phyloP scores from a whole-genome alignment of 1,284 basidiomycete species.

The Rugosomyces carneus region DNA sequence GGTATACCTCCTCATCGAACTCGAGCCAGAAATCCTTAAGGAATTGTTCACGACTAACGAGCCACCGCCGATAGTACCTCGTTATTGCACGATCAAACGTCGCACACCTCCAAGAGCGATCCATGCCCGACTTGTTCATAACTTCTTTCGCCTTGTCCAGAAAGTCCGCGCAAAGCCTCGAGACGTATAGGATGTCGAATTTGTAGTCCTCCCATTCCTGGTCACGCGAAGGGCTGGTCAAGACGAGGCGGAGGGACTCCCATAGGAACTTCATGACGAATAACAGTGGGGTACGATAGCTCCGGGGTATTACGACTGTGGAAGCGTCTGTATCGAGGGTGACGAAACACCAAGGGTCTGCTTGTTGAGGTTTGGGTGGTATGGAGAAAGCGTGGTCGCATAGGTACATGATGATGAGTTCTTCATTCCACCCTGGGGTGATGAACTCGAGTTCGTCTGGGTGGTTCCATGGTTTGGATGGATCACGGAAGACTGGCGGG shows the following conservation, averaged over 20 bases:
- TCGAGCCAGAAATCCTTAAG: conserved; percentile 33
- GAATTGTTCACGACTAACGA: conserved; percentile 32
- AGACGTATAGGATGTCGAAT: conserved; percentile 36
- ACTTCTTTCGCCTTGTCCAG: conserved; percentile 27
- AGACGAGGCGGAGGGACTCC: conserved; percentile 30
- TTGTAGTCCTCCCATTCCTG: conserved; percentile 34
- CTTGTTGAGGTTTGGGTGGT: conserved; percentile 18
- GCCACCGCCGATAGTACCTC: conserved; percentile 35
- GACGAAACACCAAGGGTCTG: conserved; percentile 18
- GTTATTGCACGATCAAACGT: conserved; percentile 36
- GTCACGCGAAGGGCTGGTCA: conserved; percentile 25
- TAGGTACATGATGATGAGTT: conserved; percentile 28
- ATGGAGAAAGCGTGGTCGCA: conserved; percentile 29
- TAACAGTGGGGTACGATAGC: conserved; percentile 36
- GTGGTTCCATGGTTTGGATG: conserved; percentile 26
- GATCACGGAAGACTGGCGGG: not conserved
- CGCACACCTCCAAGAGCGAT: conserved; percentile 29
- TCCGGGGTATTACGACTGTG: conserved; percentile 24
- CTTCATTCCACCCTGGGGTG: conserved; percentile 25
- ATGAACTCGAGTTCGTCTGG: conserved; percentile 32
- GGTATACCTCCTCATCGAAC: conserved; percentile 36
- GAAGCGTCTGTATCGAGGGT: conserved; percentile 15
- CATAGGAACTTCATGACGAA: conserved; percentile 37
- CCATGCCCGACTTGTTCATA: conserved; percentile 18
- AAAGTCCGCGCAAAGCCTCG: conserved; percentile 28